Evolutionary conservation across 2,329 filamentous ascomycete genomes (phyloP).

Genomic region (Botryotinia convoluta): DNA sequence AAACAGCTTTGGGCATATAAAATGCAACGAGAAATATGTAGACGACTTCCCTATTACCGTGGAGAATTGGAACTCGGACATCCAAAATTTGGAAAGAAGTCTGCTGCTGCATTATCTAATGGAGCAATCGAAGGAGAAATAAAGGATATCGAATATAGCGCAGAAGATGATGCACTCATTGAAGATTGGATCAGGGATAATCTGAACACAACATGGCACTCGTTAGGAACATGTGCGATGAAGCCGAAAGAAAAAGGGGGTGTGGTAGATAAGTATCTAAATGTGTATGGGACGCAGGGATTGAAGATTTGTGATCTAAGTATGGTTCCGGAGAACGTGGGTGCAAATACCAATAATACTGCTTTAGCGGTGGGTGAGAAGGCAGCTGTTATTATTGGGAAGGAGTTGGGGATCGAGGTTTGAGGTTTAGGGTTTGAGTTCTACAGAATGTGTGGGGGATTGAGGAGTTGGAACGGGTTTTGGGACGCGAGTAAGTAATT

Average conservation of each 20-base stretch:
- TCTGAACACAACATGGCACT: slow-evolving; percentile 44
- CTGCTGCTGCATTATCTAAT: slow-evolving; percentile 40
- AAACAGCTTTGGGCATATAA: slow-evolving; percentile 64
- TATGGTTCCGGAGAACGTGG: slow-evolving; percentile 41
- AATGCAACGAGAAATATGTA: slow-evolving; percentile 58
- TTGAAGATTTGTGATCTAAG: slow-evolving; percentile 46
- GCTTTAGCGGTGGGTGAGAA: slow-evolving; percentile 45
- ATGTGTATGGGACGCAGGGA: slow-evolving; percentile 42
- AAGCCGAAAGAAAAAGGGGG: slow-evolving; percentile 39
- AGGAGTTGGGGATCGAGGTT: slow-evolving; percentile 40
- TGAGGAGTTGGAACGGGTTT: neutral
- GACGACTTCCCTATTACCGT: slow-evolving; percentile 52
- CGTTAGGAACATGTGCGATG: slow-evolving; percentile 44
- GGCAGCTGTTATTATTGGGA: slow-evolving; percentile 43
- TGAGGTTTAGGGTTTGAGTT: slow-evolving; percentile 31
- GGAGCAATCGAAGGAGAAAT: slow-evolving; percentile 28
- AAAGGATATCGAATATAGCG: slow-evolving; percentile 42
- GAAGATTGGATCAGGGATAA: slow-evolving; percentile 45
- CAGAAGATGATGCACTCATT: slow-evolving; percentile 40
- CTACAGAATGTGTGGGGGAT: slow-evolving; percentile 9
- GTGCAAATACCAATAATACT: slow-evolving; percentile 47
- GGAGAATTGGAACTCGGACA: slow-evolving; percentile 46
- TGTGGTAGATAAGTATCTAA: slow-evolving; percentile 42
- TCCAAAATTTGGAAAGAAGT: slow-evolving; percentile 45
- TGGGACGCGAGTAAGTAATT: neutral